A percentile compares a stretch with the other conserved stretches of the same genome.
These are phyloP conservation scores for Zoysia matrella DNA, from an alignment of 202 grass and related monocot genomes.

Conservation along the genomic window DNA sequence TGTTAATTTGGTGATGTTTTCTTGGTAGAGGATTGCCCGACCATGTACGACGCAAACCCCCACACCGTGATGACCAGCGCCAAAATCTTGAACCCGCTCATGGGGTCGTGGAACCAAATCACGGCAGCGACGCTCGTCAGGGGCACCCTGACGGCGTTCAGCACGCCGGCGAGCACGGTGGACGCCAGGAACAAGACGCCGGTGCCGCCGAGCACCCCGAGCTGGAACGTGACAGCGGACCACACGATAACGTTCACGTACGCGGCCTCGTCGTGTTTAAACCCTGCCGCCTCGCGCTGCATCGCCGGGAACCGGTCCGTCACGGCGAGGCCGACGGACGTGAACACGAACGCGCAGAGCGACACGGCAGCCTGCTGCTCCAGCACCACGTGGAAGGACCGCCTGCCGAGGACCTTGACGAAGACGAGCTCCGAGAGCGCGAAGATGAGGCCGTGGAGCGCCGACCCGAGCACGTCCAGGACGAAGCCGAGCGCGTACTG, in stretches of 20 bases:
- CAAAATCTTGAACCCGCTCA: slow-evolving; percentile 92
- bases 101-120: slow-evolving; percentile 84
- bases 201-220: slow-evolving; percentile 77
- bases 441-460: slow-evolving; percentile 87
- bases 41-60: slow-evolving; percentile 83
- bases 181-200: slow-evolving; percentile 84
- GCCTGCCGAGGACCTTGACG: slow-evolving; percentile 48
- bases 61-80: slow-evolving; percentile 83
- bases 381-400: slow-evolving; percentile 82
- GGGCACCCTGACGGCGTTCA: slow-evolving; percentile 91
- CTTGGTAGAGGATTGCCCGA: slow-evolving; percentile 52
- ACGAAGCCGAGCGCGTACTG: slow-evolving; percentile 75
- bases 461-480: slow-evolving; percentile 74
- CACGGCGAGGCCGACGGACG: slow-evolving; percentile 54
- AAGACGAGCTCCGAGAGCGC: slow-evolving; percentile 87
- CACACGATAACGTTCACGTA: slow-evolving; percentile 71
- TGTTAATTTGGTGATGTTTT: slow-evolving; percentile 9
- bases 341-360: slow-evolving; percentile 75
- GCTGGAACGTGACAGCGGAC: slow-evolving; percentile 77
- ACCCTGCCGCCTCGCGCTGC: slow-evolving; percentile 54
- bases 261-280: slow-evolving; percentile 44
- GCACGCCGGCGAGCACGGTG: slow-evolving; percentile 82
- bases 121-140: slow-evolving; percentile 81
- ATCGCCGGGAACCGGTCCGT: slow-evolving; percentile 66
- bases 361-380: slow-evolving; percentile 93